These are phyloP conservation scores for Pharnaceum exiguum DNA, from an alignment of 148 eudicot species.

Conservation along the genomic window DNA sequence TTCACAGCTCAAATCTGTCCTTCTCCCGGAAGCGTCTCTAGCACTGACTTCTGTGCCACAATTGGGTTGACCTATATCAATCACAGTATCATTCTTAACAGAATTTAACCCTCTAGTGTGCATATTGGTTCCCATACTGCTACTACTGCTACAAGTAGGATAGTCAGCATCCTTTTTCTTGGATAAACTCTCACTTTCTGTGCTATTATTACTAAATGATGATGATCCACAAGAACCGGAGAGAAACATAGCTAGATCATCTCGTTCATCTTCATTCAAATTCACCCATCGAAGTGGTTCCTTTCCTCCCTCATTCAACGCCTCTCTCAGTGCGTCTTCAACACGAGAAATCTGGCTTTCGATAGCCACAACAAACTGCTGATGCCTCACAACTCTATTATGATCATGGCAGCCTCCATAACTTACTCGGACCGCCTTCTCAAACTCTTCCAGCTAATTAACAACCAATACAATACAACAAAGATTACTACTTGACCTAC, in stretches of 20 bases:
- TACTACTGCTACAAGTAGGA: conserved; percentile 18
- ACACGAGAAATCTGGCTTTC: conserved; percentile 65
- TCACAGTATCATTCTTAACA: conserved; percentile 24
- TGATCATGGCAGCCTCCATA: conserved; percentile 59
- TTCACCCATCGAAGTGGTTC: conserved; percentile 71
- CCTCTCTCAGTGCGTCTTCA: conserved; percentile 54
- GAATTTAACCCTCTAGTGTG: conserved; percentile 14
- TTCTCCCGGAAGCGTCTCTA: conserved; percentile 24
- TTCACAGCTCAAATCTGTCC: conserved; percentile 33
- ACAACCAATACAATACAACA: conserved; percentile 1
- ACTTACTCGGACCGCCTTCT: conserved; percentile 64
- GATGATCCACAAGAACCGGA: conserved; percentile 42
- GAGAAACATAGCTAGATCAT: conserved; percentile 81
- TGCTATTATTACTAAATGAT: conserved; percentile 14
- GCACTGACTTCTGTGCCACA: conserved; percentile 25
- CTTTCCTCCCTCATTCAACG: conserved; percentile 46
- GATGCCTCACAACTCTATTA: conserved; percentile 53
- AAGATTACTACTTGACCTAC: neutral
- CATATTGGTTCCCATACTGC: conserved; percentile 13
- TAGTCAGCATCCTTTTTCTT: conserved; percentile 25
- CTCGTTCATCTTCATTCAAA: conserved; percentile 77
- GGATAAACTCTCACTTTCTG: conserved; percentile 6
- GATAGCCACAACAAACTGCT: conserved; percentile 69
- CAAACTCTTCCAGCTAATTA: conserved; percentile 85
- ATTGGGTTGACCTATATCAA: conserved; percentile 19